A percentile compares a stretch with the other conserved stretches of the same genome.
phyloP scores from a whole-genome alignment of 179 eudicot genomes.

The Beta lomatogona region DNA sequence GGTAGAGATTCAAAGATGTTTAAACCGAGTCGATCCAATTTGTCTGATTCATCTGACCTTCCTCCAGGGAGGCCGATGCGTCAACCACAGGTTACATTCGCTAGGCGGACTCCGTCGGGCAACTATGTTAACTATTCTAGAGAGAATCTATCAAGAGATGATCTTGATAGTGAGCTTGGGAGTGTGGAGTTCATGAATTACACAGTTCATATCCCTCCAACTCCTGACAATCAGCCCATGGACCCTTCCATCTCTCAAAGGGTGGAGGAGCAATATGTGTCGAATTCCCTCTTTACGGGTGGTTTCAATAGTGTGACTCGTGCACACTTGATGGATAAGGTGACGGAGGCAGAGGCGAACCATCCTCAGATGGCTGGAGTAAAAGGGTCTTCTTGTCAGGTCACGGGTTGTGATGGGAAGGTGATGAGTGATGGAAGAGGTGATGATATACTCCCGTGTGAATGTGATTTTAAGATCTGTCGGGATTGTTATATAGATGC shows the following conservation, averaged over 20 bases:
- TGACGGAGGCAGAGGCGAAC: conserved; percentile 64
- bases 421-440: conserved; percentile 80
- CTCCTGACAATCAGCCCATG: conserved; percentile 49
- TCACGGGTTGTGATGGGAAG: conserved; percentile 53
- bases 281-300: conserved; percentile 62
- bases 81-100: conserved; percentile 42
- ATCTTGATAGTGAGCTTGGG: conserved; percentile 50
- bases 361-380: conserved; percentile 89
- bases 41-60: conserved; percentile 51
- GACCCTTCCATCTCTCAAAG: conserved; percentile 48
- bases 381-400: conserved; percentile 46
- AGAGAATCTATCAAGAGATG: conserved; percentile 48
- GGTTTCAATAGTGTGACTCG: conserved; percentile 76
- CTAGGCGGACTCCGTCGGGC: conserved; percentile 53
- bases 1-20: conserved; percentile 28
- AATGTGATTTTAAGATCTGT: conserved; percentile 84
- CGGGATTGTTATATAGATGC: conserved; percentile 83
- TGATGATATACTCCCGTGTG: conserved; percentile 73
- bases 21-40: conserved; percentile 48
- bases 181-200: conserved; percentile 48
- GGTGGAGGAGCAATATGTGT: conserved; percentile 55
- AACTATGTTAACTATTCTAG: conserved; percentile 51
- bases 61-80: conserved; percentile 51
- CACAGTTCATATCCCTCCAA: conserved; percentile 46
- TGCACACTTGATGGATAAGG: conserved; percentile 75